Conservation (phyloP, 768 basidiomycete genomes). For the Dentipellis sp. region DNA sequence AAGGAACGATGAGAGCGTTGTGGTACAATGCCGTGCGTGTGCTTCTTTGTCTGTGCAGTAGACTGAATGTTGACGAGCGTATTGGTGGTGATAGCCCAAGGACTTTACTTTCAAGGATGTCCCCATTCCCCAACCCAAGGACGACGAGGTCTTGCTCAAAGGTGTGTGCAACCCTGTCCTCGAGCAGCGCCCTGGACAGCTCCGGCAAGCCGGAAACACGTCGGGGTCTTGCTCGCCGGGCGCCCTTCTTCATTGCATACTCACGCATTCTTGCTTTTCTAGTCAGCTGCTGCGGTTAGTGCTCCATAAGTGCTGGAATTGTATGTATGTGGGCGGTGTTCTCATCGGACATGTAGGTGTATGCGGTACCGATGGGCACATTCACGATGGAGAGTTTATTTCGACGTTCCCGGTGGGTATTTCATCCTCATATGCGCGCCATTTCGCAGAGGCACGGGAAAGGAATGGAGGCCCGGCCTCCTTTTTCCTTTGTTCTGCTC, state of each 20-base stretch:
- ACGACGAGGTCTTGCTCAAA: neutral
- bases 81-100: neutral
- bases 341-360: constrained; percentile 32
- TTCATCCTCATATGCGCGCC: neutral
- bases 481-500: neutral
- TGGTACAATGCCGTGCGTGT: neutral
- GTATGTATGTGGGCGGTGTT: neutral
- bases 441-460: too few relatives aligned
- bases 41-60: neutral
- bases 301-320: neutral
- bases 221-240: neutral
- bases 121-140: neutral
- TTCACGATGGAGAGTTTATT: constrained; percentile 59
- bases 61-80: neutral
- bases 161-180: neutral
- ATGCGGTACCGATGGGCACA: constrained; percentile 62
- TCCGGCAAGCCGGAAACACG: neutral
- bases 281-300: neutral
- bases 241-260: neutral
- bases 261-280: neutral
- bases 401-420: constrained; percentile 54
- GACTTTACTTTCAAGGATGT: neutral
- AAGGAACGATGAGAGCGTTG: neutral
- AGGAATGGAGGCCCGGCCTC: neutral
- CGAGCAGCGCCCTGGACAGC: neutral